Conservation (phyloP, 2,329 filamentous ascomycete species). For the Penicillium sp. region DNA sequence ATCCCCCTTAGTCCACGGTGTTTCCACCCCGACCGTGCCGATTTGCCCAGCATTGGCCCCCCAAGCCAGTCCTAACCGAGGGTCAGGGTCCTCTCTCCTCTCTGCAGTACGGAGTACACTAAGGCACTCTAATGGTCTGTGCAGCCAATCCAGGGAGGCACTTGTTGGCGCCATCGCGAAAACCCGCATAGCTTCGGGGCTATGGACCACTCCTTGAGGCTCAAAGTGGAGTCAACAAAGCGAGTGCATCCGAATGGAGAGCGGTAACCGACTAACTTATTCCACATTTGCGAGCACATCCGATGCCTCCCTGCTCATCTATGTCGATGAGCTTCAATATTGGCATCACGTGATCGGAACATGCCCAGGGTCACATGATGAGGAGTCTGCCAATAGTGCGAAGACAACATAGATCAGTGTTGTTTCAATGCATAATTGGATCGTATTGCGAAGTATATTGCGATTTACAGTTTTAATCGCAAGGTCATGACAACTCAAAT, state of each 20-base stretch:
- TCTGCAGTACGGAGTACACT: not conserved
- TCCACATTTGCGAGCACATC: not conserved
- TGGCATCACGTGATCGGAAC: no score
- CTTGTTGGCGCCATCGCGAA: not conserved
- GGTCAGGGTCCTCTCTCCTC: not conserved
- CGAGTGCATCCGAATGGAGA: not conserved
- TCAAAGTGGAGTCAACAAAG: not conserved
- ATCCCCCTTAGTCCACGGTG: conserved; percentile 6
- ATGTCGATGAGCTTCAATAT: no score
- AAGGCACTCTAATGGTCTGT: not conserved
- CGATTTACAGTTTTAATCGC: no score
- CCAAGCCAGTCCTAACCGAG: not conserved
- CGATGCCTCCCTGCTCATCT: not conserved
- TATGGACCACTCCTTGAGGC: not conserved
- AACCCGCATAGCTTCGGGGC: not conserved
- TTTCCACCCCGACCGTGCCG: conserved; percentile 4
- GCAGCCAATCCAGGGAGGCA: not conserved
- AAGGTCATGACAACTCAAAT: no score
- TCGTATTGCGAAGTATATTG: no score
- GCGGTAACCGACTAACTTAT: not conserved
- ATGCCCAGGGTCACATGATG: no score
- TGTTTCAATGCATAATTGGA: no score
- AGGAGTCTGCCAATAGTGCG: no score
- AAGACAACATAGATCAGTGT: no score
- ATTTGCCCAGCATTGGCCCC: not conserved